A percentile compares a stretch with the other conserved stretches of the same genome.
Evolutionary conservation across 202 grass and related monocot species (phyloP).

Genomic region (Cymbopogon flexuosus): DNA sequence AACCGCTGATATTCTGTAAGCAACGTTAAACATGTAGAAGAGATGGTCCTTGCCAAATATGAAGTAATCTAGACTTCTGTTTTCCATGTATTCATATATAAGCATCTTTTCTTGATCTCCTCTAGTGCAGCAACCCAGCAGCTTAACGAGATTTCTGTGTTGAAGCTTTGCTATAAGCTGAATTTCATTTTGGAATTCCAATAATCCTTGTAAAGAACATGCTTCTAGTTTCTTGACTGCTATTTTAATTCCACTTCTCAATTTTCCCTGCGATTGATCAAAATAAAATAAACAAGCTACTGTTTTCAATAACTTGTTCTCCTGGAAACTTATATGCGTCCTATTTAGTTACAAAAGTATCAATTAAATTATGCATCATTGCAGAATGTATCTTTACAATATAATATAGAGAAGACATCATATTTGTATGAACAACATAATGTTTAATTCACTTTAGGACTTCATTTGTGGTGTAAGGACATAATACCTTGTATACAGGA

Average conservation of each 20-base stretch:
- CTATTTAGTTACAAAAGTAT: not conserved
- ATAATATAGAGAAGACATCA: not conserved
- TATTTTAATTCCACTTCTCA: slow-evolving; percentile 50
- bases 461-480: slow-evolving; percentile 10
- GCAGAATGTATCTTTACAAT: not conserved
- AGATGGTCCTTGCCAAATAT: slow-evolving; percentile 37
- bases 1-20: not conserved
- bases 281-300: slow-evolving; percentile 7
- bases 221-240: slow-evolving; percentile 50
- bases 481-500: slow-evolving; percentile 52
- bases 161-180: slow-evolving; percentile 50
- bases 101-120: slow-evolving; percentile 52
- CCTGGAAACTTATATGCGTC: not conserved
- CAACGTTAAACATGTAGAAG: not conserved
- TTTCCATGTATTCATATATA: slow-evolving; percentile 68
- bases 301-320: not conserved
- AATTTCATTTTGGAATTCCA: slow-evolving; percentile 59
- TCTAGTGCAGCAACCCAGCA: slow-evolving; percentile 48
- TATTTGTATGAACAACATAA: not conserved
- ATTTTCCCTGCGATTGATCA: slow-evolving; percentile 44
- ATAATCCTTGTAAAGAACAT: slow-evolving; percentile 49
- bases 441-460: not conserved
- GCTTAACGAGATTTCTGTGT: slow-evolving; percentile 51
- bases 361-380: not conserved
- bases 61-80: slow-evolving; percentile 61